Evolutionary conservation across 352 stramenopile genomes (phyloP), one percentile per base, ranked within the genome.

Genomic region (Globisporangium alternatum): DNA sequence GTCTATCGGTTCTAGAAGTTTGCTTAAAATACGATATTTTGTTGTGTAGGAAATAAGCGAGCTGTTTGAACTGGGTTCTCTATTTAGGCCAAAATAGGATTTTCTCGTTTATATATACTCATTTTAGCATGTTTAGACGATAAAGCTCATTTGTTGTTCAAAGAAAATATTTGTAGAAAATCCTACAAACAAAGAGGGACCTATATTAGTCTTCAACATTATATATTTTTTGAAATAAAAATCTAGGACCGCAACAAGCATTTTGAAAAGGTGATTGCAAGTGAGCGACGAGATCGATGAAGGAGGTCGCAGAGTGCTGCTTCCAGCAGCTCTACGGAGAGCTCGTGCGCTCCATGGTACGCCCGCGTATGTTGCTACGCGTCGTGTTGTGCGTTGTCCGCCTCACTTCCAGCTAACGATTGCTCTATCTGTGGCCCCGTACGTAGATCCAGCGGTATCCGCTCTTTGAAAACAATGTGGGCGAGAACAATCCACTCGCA

Each of bases 241-340:
- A 28, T 3, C 2, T 28, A 28, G 25, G 25, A 28, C 25, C 2
- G 25, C 25, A 28, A 28, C 25, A 28, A 28, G 25, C 22, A 57
- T 56, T 59, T 48, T 35, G 21, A 49, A 35, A 64, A 25, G 43
- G 13, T 30, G 45, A 31, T 30, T 52, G 35, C 25, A 47, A 28
- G 15, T 19, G 15, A 39, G 28, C 10, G 49, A 39, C 25, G 51
- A 55, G 9, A 35, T 28, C 15, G 5, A 91, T 92, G 83, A 93
- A 91, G 64, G 87, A 95, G 55, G 83, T 95, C 41, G 85, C 87
- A 2, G 87, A 95, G 49, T 86, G 83, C 70, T 90, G 85, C 79
- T 93, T 95, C 76, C 81, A 91, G 76, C 87, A 95, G 74, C 80
- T 95, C 64, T 95, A 90, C 60, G 87, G 78, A 53, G 85, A 95